Conservation (phyloP, 768 basidiomycete genomes). For the Clitopilus hobsonii region DNA sequence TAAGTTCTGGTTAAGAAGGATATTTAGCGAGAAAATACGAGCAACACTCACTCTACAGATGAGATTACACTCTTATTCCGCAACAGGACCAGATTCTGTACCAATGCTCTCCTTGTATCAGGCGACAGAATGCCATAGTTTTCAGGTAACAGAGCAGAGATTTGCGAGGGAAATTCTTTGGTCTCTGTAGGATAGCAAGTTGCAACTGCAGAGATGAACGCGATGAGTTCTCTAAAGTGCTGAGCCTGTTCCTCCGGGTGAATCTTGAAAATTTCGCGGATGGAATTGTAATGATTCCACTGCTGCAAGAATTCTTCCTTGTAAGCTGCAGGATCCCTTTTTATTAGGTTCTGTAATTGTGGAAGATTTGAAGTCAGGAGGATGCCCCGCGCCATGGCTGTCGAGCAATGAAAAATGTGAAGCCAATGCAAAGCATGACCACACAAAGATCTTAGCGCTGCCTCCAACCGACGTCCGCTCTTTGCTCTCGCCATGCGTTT, state of each 20-base stretch:
- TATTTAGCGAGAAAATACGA: conserved; percentile 1
- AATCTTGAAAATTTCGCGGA: conserved; percentile 78
- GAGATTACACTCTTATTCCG: conserved; percentile 90
- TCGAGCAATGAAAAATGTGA: conserved; percentile 7
- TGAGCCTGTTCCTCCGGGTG: conserved; percentile 83
- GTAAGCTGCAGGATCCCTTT: conserved; percentile 86
- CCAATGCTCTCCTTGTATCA: conserved; percentile 78
- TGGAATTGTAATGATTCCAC: conserved; percentile 91
- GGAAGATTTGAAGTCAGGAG: conserved; percentile 88
- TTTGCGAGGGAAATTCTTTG: conserved; percentile 74
- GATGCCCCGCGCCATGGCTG: conserved; percentile 57
- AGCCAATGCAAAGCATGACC: conserved; percentile 12
- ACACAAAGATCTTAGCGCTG: neutral
- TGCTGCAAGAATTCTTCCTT: conserved; percentile 95
- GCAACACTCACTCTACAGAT: conserved; percentile 75
- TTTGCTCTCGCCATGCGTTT: conserved; percentile 31
- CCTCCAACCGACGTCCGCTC: neutral
- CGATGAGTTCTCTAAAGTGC: conserved; percentile 81
- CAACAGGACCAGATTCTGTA: conserved; percentile 91
- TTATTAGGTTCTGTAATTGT: conserved; percentile 95
- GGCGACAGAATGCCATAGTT: conserved; percentile 70
- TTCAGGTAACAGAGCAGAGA: conserved; percentile 75
- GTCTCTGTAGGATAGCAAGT: conserved; percentile 94
- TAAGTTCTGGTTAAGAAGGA: conserved; percentile 23
- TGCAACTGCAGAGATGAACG: conserved; percentile 82